These are phyloP conservation scores for Albatrellus ellisii DNA, from an alignment of 768 basidiomycete genomes.

Conservation along the genomic window DNA sequence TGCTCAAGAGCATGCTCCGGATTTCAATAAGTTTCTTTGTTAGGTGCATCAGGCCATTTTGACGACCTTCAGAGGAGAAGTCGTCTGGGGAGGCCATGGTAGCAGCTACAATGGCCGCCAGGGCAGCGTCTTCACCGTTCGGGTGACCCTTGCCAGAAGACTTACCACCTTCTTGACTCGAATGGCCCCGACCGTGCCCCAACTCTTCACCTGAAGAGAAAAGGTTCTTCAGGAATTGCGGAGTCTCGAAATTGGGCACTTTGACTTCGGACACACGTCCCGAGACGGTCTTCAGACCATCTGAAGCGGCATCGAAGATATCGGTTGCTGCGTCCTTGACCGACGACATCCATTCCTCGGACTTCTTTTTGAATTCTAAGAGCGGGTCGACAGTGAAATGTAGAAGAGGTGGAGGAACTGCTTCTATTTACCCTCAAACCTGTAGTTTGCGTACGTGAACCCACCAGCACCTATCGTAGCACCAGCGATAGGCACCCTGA, in stretches of 20 bases:
- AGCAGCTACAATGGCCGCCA: slow-evolving; percentile 67
- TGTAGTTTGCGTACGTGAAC: slow-evolving; percentile 91
- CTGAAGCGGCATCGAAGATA: slow-evolving; percentile 60
- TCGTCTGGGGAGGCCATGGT: slow-evolving; percentile 70
- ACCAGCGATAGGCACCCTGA: slow-evolving; percentile 79
- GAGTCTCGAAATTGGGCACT: slow-evolving; percentile 39
- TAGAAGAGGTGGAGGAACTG: background rate
- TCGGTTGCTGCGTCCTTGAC: slow-evolving; percentile 62
- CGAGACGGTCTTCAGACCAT: slow-evolving; percentile 47
- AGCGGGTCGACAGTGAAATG: background rate
- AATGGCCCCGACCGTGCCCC: too few species aligned
- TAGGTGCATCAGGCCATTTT: slow-evolving; percentile 85
- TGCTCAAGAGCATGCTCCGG: slow-evolving; percentile 83
- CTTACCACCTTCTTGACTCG: slow-evolving; percentile 18
- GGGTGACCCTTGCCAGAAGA: slow-evolving; percentile 29
- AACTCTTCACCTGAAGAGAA: slow-evolving; percentile 22
- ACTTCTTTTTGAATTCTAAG: slow-evolving; percentile 58
- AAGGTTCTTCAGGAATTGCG: slow-evolving; percentile 60
- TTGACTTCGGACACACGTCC: slow-evolving; percentile 48
- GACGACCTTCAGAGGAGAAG: slow-evolving; percentile 31
- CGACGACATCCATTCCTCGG: slow-evolving; percentile 49
- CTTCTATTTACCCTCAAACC: slow-evolving; percentile 71
- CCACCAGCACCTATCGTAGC: slow-evolving; percentile 86
- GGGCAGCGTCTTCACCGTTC: slow-evolving; percentile 40
- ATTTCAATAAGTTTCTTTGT: slow-evolving; percentile 96